These are phyloP conservation scores for Kwoniella dendrophila DNA, from an alignment of 768 basidiomycete species.

Conservation along the genomic window DNA sequence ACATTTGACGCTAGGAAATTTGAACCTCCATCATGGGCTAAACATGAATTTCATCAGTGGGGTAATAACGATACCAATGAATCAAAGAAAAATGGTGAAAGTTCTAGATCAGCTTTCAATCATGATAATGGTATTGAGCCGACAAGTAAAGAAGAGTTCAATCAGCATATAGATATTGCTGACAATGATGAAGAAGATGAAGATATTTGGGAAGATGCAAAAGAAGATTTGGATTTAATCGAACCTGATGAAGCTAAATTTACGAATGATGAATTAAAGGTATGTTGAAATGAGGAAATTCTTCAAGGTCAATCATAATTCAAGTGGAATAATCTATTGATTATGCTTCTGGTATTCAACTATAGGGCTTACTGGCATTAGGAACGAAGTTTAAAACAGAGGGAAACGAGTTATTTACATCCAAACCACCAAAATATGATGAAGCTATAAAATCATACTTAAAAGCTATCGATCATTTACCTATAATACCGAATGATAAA, in stretches of 20 bases:
- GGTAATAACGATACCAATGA: too few relatives aligned
- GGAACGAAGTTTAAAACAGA: conserved; percentile 70
- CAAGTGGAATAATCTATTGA: too few relatives aligned
- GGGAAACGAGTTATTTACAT: conserved; percentile 75
- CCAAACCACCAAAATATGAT: conserved; percentile 62
- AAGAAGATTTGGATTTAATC: conserved; percentile 16
- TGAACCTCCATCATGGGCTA: conserved; percentile 40
- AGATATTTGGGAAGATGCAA: conserved; percentile 37
- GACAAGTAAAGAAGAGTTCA: not conserved
- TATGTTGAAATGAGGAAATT: too few relatives aligned
- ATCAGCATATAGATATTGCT: not conserved
- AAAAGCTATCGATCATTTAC: conserved; percentile 66
- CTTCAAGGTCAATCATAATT: too few relatives aligned
- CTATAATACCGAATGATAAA: conserved; percentile 56
- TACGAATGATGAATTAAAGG: conserved; percentile 16
- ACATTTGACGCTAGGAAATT: conserved; percentile 32
- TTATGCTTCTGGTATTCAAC: too few relatives aligned
- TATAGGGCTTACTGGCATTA: conserved; percentile 60
- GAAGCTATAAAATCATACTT: conserved; percentile 73
- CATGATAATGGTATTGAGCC: not conserved
- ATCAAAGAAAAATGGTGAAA: conserved; percentile 22
- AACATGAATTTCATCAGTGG: conserved; percentile 13
- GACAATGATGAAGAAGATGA: conserved; percentile 23
- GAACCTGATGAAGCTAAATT: conserved; percentile 27
- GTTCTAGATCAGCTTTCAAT: not conserved